Evolutionary conservation across 192 early-diverging fungal species (phyloP).

Genomic region (Gigaspora rosea): DNA sequence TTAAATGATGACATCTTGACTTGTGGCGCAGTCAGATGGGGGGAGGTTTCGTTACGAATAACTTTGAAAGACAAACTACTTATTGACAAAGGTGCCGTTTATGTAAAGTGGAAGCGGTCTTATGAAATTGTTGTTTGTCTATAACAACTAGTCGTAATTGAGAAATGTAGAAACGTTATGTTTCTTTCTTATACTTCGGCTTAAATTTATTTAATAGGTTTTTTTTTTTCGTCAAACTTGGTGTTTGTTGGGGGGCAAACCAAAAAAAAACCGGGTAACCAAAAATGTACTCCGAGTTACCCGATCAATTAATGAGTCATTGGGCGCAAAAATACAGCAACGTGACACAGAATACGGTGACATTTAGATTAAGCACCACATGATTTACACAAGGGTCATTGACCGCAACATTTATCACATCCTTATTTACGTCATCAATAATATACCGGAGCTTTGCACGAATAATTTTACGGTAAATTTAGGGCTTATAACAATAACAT

Average conservation of each 20-base stretch:
- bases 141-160: no score
- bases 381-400: not conserved
- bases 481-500: no score
- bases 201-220: constrained; percentile 15
- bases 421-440: no score
- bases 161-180: not conserved
- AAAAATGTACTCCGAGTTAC: not conserved
- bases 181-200: not conserved
- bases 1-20: constrained; percentile 9
- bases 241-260: constrained; percentile 1
- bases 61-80: no score
- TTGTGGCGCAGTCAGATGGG: constrained; percentile 24
- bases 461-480: no score
- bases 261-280: constrained; percentile 17
- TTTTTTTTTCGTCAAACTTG: not conserved
- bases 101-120: no score
- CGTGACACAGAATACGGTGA: constrained; percentile 7
- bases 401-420: no score
- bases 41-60: not conserved
- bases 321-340: not conserved
- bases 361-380: not conserved
- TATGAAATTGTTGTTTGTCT: no score
- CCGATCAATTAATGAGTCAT: constrained; percentile 7
- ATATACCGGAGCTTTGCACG: no score
- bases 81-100: no score